Evolutionary conservation across 768 basidiomycete genomes (phyloP).

Genomic region (Tremella fuciformis): DNA sequence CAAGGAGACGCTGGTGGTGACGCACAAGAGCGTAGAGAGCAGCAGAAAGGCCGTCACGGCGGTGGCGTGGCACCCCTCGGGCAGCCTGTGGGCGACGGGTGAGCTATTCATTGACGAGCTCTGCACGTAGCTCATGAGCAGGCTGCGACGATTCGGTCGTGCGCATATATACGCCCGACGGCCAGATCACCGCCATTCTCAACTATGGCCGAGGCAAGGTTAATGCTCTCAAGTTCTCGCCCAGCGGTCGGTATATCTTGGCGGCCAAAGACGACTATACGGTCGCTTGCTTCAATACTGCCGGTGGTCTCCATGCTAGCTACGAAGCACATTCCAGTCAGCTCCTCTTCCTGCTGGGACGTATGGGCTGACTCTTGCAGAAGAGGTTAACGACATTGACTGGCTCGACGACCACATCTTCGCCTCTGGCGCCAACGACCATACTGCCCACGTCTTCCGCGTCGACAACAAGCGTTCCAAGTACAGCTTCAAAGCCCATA

Average conservation of each 20-base stretch:
- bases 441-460: slow-evolving; percentile 42
- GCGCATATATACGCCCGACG: slow-evolving; percentile 40
- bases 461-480: slow-evolving; percentile 26
- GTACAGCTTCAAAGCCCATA: slow-evolving; percentile 47
- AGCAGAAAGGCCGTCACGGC: slow-evolving; percentile 38
- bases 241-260: slow-evolving; percentile 30
- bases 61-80: slow-evolving; percentile 48
- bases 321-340: slow-evolving; percentile 22
- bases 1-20: background rate
- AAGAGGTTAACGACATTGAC: slow-evolving; percentile 50
- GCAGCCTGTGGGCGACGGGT: slow-evolving; percentile 44
- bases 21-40: slow-evolving; percentile 40
- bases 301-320: slow-evolving; percentile 21
- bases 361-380: slow-evolving; percentile 13
- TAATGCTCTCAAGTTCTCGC: slow-evolving; percentile 43
- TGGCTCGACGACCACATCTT: slow-evolving; percentile 50
- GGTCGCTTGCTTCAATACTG: slow-evolving; percentile 14
- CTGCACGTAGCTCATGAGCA: slow-evolving; percentile 4
- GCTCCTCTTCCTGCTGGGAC: background rate
- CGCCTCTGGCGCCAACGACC: slow-evolving; percentile 47
- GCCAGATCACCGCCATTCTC: slow-evolving; percentile 39
- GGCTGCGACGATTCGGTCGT: slow-evolving; percentile 45
- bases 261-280: slow-evolving; percentile 41
- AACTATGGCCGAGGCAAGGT: slow-evolving; percentile 45
- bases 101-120: slow-evolving; percentile 6